phyloP scores from a whole-genome alignment of 2,329 filamentous ascomycete genomes.

The Trichoderma hamatum region DNA sequence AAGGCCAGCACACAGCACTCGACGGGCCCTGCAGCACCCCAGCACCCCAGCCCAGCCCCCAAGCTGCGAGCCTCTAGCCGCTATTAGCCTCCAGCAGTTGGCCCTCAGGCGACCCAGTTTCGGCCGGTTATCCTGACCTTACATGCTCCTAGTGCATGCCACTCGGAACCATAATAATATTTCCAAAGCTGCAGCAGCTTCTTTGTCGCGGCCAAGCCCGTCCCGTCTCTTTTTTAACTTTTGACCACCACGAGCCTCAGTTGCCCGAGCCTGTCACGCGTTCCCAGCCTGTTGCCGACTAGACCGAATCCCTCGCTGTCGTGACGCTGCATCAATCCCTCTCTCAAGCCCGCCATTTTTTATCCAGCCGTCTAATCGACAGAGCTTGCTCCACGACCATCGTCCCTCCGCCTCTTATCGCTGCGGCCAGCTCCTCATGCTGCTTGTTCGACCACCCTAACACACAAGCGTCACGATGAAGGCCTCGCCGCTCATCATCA shows the following conservation, averaged over 20 bases:
- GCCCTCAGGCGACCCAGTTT: slow-evolving; percentile 12
- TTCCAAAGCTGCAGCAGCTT: slow-evolving; percentile 4
- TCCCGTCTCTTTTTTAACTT: slow-evolving; percentile 14
- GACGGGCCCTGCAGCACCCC: neutral
- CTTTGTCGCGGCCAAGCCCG: slow-evolving; percentile 18
- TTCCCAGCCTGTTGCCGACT: slow-evolving; percentile 2
- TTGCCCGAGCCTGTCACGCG: slow-evolving; percentile 18
- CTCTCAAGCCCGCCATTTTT: neutral
- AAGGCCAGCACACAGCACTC: neutral
- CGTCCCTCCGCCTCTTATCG: neutral
- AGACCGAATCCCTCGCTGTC: slow-evolving; percentile 4
- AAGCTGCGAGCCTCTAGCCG: neutral
- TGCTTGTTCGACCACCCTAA: slow-evolving; percentile 36
- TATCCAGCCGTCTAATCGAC: neutral
- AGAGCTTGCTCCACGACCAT: neutral
- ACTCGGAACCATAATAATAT: neutral
- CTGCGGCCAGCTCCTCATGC: slow-evolving; percentile 35
- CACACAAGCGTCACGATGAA: slow-evolving; percentile 69
- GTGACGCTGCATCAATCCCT: neutral
- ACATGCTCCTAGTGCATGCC: neutral
- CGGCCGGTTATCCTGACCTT: slow-evolving; percentile 13
- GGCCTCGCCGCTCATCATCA: slow-evolving; percentile 92
- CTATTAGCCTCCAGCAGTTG: slow-evolving; percentile 1
- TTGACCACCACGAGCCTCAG: slow-evolving; percentile 11
- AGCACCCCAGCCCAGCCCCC: slow-evolving; percentile 7